phyloP scores from a whole-genome alignment of 1,284 basidiomycete species.

The Athelia psychrophila region DNA sequence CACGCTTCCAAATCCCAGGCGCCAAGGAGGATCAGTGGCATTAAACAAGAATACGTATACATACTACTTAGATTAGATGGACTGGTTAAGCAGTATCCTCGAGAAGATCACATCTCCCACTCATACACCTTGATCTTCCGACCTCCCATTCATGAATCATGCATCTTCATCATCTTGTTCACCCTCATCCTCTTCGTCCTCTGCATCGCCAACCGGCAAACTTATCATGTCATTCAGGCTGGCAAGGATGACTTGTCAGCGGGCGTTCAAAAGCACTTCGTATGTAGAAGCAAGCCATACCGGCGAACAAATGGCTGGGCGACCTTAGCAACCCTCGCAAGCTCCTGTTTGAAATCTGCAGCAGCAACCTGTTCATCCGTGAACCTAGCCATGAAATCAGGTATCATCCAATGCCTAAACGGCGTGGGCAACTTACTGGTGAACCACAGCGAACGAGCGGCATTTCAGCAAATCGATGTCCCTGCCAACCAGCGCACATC shows the following conservation, averaged over 20 bases:
- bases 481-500: constrained; percentile 33
- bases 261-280: too few species aligned
- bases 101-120: too few species aligned
- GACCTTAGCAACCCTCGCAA: constrained; percentile 53
- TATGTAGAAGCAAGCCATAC: constrained; percentile 35
- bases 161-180: neutral
- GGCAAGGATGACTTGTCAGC: neutral
- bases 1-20: too few species aligned
- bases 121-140: too few species aligned
- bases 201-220: neutral
- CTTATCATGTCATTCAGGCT: constrained; percentile 1
- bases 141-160: too few species aligned
- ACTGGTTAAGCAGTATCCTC: too few species aligned
- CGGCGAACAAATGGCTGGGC: constrained; percentile 80
- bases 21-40: too few species aligned
- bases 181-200: neutral
- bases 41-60: too few species aligned
- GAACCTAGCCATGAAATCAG: too few species aligned
- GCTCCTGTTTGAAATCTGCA: constrained; percentile 61
- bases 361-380: constrained; percentile 70
- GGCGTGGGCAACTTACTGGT: constrained; percentile 62
- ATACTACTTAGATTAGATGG: too few species aligned
- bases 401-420: too few species aligned
- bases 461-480: constrained; percentile 88
- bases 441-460: constrained; percentile 71